These are phyloP conservation scores for Aspergillus tanneri DNA, from an alignment of 2,329 filamentous ascomycete genomes.

Conservation along the genomic window DNA sequence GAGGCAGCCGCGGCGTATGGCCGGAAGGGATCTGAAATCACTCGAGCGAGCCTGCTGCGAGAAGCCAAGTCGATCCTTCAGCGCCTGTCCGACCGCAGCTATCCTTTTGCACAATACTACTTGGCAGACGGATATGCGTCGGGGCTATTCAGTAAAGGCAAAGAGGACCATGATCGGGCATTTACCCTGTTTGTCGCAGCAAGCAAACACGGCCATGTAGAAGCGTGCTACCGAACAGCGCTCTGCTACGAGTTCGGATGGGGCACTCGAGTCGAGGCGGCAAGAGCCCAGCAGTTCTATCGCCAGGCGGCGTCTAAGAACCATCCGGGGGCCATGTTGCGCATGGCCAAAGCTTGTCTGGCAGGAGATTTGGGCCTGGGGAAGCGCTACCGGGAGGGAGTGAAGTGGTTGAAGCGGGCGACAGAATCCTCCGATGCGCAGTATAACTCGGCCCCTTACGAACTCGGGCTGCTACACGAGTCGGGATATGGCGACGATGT, in stretches of 20 bases:
- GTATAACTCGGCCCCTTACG: constrained; percentile 90
- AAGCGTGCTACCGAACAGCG: constrained; percentile 89
- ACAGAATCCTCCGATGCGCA: constrained; percentile 84
- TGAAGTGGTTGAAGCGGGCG: constrained; percentile 95
- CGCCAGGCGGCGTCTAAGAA: constrained; percentile 87
- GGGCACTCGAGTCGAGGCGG: constrained; percentile 85
- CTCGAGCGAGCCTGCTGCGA: constrained; percentile 67
- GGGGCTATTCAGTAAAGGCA: constrained; percentile 91
- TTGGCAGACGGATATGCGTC: constrained; percentile 92
- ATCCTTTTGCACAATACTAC: constrained; percentile 98
- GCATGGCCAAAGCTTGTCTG: constrained; percentile 86
- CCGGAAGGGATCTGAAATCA: constrained; percentile 42
- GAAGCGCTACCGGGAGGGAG: constrained; percentile 81
- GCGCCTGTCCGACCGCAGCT: constrained; percentile 78
- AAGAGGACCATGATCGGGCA: constrained; percentile 84
- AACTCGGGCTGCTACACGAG: constrained; percentile 84
- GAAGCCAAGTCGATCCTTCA: constrained; percentile 90
- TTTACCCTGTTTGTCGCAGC: constrained; percentile 91
- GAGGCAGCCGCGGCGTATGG: constrained; percentile 21
- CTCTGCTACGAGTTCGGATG: constrained; percentile 98
- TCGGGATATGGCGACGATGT: constrained; percentile 92
- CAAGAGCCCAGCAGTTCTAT: constrained; percentile 92
- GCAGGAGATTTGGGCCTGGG: constrained; percentile 81
- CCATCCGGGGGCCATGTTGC: constrained; percentile 91
- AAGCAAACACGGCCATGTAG: constrained; percentile 94